phyloP scores from a whole-genome alignment of 225 moss, liverwort and hornwort genomes.

The Sphagnum contortum region DNA sequence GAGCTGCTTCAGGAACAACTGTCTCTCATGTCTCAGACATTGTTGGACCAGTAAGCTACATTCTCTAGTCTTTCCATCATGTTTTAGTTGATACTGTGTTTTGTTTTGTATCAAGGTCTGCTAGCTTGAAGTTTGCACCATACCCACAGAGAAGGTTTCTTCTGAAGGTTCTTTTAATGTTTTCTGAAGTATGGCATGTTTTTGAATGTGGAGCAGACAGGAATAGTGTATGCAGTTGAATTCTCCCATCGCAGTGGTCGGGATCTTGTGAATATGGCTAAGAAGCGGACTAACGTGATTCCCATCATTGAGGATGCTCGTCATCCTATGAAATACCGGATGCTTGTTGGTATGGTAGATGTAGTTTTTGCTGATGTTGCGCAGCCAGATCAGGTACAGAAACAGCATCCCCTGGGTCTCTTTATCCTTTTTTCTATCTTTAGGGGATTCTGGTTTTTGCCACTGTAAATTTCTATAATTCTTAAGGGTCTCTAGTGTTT shows the following conservation, averaged over 20 bases:
- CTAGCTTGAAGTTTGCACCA: too few relatives aligned
- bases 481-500: too few relatives aligned
- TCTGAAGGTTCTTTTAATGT: too few relatives aligned
- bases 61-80: neutral
- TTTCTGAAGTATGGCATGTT: too few relatives aligned
- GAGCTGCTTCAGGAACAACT: conserved; percentile 85
- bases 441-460: neutral
- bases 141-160: too few relatives aligned
- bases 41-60: conserved; percentile 43
- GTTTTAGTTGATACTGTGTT: too few relatives aligned
- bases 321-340: conserved; percentile 41
- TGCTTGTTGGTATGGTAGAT: conserved; percentile 56
- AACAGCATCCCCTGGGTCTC: neutral
- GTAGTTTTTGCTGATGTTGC: conserved; percentile 49
- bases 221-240: conserved; percentile 47
- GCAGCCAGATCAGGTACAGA: conserved; percentile 42
- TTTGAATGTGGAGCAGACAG: conserved; percentile 9
- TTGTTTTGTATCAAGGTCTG: too few relatives aligned
- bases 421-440: neutral
- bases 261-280: conserved; percentile 50
- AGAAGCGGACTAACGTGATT: conserved; percentile 41
- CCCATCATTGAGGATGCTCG: conserved; percentile 54
- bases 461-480: too few relatives aligned
- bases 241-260: conserved; percentile 48
- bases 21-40: conserved; percentile 88